These are phyloP conservation scores for Arabidopsis thaliana DNA, from an alignment of 345 rosid species.

Conservation along the genomic window TAIR10.1 NC_003071.7:12819501-12820000, in stretches of 20 bases:
- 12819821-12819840: conserved; percentile 36
- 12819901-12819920: neutral
- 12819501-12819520: conserved; percentile 39
- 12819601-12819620: conserved; percentile 42
- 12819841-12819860: neutral
- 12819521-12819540: conserved; percentile 46
- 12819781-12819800: neutral
- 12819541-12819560: conserved; percentile 39
- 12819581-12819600: conserved; percentile 46
- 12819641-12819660: conserved; percentile 2
- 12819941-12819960: conserved; percentile 20
- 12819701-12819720: conserved; percentile 18
- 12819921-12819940: neutral
- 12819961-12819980: conserved; percentile 30
- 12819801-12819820: conserved; percentile 2
- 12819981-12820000: neutral
- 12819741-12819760: conserved; percentile 22
- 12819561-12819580: conserved; percentile 42
- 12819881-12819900: neutral
- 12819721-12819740: conserved; percentile 19
- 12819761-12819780: conserved; percentile 13
- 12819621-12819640: conserved; percentile 30
- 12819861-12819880: conserved; percentile 25
- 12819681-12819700: conserved; percentile 37
- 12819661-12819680: neutral